Conservation (phyloP, 805 yeast species). For the Candida dendrica region DNA sequence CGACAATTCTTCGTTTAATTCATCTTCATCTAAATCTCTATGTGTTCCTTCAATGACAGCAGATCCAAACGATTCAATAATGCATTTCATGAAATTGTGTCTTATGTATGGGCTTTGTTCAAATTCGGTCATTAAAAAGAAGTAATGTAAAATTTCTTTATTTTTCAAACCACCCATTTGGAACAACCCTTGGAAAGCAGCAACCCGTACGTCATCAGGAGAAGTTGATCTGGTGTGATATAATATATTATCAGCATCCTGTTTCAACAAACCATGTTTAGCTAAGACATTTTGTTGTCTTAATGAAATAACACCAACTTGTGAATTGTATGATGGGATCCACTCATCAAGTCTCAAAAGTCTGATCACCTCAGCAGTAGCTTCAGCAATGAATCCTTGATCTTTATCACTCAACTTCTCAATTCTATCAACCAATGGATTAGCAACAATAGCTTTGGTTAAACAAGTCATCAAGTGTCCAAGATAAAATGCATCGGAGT, state of each 20-base stretch:
- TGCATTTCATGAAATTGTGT: constrained; percentile 36
- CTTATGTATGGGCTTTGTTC: constrained; percentile 51
- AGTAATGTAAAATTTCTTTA: constrained; percentile 48
- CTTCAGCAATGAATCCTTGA: constrained; percentile 34
- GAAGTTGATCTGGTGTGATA: constrained; percentile 41
- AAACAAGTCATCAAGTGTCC: constrained; percentile 50
- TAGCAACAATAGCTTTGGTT: constrained; percentile 30
- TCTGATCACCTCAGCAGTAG: constrained; percentile 64
- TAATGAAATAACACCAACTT: constrained; percentile 50
- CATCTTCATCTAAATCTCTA: constrained; percentile 57
- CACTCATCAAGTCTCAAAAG: constrained; percentile 76
- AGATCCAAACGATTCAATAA: constrained; percentile 49
- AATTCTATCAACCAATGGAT: constrained; percentile 11
- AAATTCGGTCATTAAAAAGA: constrained; percentile 47
- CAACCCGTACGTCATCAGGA: constrained; percentile 47
- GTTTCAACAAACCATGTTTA: constrained; percentile 41
- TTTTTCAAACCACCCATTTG: constrained; percentile 74
- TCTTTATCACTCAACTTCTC: constrained; percentile 20
- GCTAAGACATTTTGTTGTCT: constrained; percentile 55
- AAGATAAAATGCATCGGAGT: constrained; percentile 65
- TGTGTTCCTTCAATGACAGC: constrained; percentile 62
- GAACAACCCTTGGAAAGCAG: constrained; percentile 66
- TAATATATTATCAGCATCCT: constrained; percentile 49
- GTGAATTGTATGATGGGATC: constrained; percentile 66
- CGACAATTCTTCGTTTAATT: constrained; percentile 28